Evolutionary conservation across 345 rosid genomes (phyloP).

Genomic region (Noccaea caerulescens): DNA sequence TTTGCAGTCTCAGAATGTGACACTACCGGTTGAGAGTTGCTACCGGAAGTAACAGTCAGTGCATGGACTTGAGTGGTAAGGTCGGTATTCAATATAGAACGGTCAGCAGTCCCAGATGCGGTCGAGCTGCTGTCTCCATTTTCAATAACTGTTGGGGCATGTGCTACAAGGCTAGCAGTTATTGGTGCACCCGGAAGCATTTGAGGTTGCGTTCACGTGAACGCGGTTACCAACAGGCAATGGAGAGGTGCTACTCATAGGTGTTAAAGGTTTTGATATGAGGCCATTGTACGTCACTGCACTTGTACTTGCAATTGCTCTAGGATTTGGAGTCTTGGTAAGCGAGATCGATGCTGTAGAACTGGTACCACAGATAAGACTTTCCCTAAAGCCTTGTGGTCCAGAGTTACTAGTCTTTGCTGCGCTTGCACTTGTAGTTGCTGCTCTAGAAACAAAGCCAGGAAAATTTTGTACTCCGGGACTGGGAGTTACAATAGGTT

Average conservation of each 20-base stretch:
- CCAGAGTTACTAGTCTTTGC: slow-evolving; percentile 25
- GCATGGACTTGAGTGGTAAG: slow-evolving; percentile 12
- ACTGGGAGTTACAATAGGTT: slow-evolving; percentile 50
- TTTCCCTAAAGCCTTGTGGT: slow-evolving; percentile 22
- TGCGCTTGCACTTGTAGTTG: slow-evolving; percentile 33
- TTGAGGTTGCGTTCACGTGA: slow-evolving; percentile 19
- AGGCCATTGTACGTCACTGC: slow-evolving; percentile 16
- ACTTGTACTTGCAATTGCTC: slow-evolving; percentile 22
- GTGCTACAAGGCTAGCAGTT: slow-evolving; percentile 6
- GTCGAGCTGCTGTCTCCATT: slow-evolving; percentile 24
- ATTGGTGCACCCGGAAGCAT: slow-evolving; percentile 8
- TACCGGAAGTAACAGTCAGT: slow-evolving; percentile 18
- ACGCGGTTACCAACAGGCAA: too few species aligned
- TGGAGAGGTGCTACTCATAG: too few species aligned
- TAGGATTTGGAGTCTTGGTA: slow-evolving; percentile 20
- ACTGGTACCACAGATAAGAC: background rate
- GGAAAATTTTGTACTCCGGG: slow-evolving; percentile 44
- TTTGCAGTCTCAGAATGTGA: slow-evolving; percentile 30
- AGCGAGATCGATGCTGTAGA: slow-evolving; percentile 20
- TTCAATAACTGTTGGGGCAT: slow-evolving; percentile 12
- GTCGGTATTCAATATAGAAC: background rate
- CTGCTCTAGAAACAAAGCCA: slow-evolving; percentile 41
- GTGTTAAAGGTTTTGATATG: slow-evolving; percentile 20
- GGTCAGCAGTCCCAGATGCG: slow-evolving; percentile 11
- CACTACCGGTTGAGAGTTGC: background rate